Evolutionary conservation across 202 grass and related monocot genomes (phyloP), one percentile per base, ranked within the genome.

Genomic region (Schoenoplectus tabernaemontani): DNA sequence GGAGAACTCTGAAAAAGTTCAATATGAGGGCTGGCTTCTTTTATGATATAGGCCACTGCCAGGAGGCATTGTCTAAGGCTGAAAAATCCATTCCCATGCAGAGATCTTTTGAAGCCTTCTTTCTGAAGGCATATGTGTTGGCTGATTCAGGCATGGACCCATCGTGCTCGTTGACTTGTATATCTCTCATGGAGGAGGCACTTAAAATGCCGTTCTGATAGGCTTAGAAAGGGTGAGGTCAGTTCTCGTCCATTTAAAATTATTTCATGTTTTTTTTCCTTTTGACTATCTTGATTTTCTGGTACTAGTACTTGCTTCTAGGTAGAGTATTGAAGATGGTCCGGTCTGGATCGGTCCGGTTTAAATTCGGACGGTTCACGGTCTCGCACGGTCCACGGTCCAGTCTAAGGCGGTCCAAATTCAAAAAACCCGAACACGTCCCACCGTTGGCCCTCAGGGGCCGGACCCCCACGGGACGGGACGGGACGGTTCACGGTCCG

Each of bases 71-170:
- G 60, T 78, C 83, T 82, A 97, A 97, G 83, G 85, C 93, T 34
- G 91, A 97, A 76, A 91, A 97, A 64, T 97, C 93, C 24, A 87
- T 97, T 80, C 85, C 80, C 60, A 91, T 93, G 56, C 93, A 97
- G 76, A 84, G 93, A 70, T 97, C 91, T 85, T 97, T 97, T 74
- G 93, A 97, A 85, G 93, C 93, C 59, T 97, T 97, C 90, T 97
- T 97, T 89, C 83, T 93, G 89, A 97, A 91, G 83, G 93, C 93
- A 11, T 97, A 97, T 19, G 93, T 92, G 86, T 87, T 97, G 87
- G 93, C 93, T 77, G 93, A 93, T 86, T 97, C 93, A 33, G 90
- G 87, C 82, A 86, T 87, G 43, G 91, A 93, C 28, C 85, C 89
- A 32, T 91, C 91, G 76, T 91, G 88, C 84, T 93, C 87, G 43